Conservation (phyloP, 2,329 filamentous ascomycete species). For the Remersonia thermophila region DNA sequence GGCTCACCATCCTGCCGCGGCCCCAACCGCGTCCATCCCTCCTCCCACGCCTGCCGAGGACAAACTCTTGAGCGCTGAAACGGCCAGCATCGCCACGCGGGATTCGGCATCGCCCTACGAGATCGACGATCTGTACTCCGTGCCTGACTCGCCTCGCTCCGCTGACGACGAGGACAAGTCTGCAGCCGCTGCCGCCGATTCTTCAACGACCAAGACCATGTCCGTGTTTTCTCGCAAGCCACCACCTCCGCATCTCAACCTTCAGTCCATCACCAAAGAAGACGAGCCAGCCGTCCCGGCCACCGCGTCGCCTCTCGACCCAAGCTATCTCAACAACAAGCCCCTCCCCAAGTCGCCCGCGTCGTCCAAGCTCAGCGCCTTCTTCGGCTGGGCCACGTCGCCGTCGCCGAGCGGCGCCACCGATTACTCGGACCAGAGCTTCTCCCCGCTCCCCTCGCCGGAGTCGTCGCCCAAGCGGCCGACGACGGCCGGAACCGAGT, state of each 20-base stretch:
- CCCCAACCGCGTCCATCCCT: too few relatives aligned
- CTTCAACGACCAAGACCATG: conserved; percentile 26
- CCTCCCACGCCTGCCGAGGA: too few relatives aligned
- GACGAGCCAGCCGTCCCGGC: conserved; percentile 10
- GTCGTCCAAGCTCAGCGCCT: conserved; percentile 36
- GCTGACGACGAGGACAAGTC: conserved; percentile 6
- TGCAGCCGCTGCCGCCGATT: conserved; percentile 23
- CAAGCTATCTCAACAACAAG: conserved; percentile 39
- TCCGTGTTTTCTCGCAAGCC: conserved; percentile 38
- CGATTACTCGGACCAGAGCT: conserved; percentile 37
- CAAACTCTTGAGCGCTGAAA: conserved; percentile 30
- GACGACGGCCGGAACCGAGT: conserved; percentile 20
- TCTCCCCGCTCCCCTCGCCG: conserved; percentile 39
- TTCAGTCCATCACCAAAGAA: conserved; percentile 28
- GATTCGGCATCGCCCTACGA: conserved; percentile 12
- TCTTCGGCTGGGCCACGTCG: conserved; percentile 40
- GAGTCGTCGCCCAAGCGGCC: conserved; percentile 29
- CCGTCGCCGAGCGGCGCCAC: conserved; percentile 34
- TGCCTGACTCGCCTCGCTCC: conserved; percentile 11
- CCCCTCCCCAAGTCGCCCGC: conserved; percentile 42
- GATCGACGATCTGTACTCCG: conserved; percentile 22
- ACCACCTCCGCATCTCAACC: conserved; percentile 40
- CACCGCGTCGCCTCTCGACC: conserved; percentile 14
- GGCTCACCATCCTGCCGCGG: conserved; percentile 25
- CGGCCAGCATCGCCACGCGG: conserved; percentile 23